phyloP scores from a whole-genome alignment of 106 monocot species.

The Xerophyta viscosa region DNA sequence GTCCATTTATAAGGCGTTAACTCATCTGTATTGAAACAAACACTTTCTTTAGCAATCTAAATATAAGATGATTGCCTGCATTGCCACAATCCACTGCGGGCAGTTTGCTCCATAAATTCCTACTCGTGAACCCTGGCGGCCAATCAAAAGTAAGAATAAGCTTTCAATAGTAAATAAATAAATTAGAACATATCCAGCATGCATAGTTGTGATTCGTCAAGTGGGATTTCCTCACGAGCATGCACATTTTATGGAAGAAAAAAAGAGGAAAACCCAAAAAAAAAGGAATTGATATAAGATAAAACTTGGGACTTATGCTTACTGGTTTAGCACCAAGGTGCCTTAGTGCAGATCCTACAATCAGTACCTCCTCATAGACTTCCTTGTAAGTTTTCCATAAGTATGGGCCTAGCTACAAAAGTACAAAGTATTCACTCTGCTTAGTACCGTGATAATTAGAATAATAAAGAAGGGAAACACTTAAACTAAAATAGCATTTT shows the following conservation, averaged over 20 bases:
- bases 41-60: too few relatives aligned
- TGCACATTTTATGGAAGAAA: too few relatives aligned
- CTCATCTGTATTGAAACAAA: neutral
- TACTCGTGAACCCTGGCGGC: slow-evolving; percentile 48
- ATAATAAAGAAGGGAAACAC: too few relatives aligned
- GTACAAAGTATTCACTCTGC: too few relatives aligned
- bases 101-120: slow-evolving; percentile 97
- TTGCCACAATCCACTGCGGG: slow-evolving; percentile 80
- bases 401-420: slow-evolving; percentile 61
- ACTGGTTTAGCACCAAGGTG: slow-evolving; percentile 67
- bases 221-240: too few relatives aligned
- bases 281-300: too few relatives aligned
- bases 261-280: too few relatives aligned
- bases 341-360: slow-evolving; percentile 68
- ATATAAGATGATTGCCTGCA: too few relatives aligned
- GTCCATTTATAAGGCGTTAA: neutral
- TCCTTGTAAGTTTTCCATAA: slow-evolving; percentile 82
- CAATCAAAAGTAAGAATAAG: neutral
- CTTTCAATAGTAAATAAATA: too few relatives aligned
- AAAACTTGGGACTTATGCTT: slow-evolving; percentile 9
- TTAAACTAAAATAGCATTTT: too few relatives aligned
- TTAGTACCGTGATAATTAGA: neutral
- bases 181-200: too few relatives aligned
- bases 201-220: too few relatives aligned
- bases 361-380: slow-evolving; percentile 67